phyloP scores from a whole-genome alignment of 2,329 filamentous ascomycete species.

The Pseudocercospora cruenta region DNA sequence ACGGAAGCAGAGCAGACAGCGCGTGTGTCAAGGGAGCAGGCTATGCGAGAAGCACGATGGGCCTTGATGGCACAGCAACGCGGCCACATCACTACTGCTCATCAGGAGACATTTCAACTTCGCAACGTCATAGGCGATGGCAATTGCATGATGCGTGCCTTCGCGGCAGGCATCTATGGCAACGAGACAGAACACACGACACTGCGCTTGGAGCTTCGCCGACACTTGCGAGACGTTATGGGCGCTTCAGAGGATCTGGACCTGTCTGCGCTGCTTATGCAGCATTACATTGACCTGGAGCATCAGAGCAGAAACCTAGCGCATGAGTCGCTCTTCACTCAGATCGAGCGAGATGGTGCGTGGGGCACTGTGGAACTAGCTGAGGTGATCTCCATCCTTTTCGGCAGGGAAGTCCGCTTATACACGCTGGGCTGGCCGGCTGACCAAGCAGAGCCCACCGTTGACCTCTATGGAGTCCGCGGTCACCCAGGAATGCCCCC shows the following conservation, averaged over 20 bases:
- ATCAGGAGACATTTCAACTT: neutral
- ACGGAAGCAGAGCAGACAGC: neutral
- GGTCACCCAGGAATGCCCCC: neutral
- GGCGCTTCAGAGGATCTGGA: neutral
- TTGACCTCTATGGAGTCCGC: neutral
- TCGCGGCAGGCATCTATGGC: neutral
- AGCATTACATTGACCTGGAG: neutral
- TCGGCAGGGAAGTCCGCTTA: neutral
- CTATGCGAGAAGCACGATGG: neutral
- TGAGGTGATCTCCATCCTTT: neutral
- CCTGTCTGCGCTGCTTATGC: neutral
- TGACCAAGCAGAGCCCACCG: neutral
- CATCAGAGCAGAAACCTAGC: neutral
- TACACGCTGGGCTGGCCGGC: neutral
- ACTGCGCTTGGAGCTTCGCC: neutral
- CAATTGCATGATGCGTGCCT: neutral
- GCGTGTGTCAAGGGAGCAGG: neutral
- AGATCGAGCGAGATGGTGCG: neutral
- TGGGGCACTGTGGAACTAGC: neutral
- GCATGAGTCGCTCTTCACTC: neutral
- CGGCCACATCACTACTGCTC: neutral
- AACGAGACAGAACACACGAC: neutral
- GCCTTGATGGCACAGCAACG: neutral
- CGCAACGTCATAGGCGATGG: neutral
- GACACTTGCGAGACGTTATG: neutral